Evolutionary conservation across 352 stramenopile genomes (phyloP), one percentile per base, ranked within the genome.

Genomic region (Pythium monospermum): DNA sequence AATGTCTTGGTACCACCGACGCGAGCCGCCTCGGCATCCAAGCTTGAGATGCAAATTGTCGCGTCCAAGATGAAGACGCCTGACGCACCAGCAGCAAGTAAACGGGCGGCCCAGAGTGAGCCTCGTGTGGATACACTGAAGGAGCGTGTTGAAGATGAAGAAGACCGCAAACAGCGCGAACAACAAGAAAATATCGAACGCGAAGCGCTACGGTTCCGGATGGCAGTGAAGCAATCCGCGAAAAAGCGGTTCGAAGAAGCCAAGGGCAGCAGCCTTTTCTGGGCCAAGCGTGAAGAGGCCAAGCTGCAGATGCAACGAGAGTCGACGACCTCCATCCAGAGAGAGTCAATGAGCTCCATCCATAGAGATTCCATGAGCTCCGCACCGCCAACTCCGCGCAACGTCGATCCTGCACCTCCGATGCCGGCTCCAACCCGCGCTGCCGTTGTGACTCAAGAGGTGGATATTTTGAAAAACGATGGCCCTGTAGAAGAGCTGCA

Each of bases 221-320:
- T 84, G 30, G 69, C 76, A 30, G 69, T 76, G 6, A 87, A 83
- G 37, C 54, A 85, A 42, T 89, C 78, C 2, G 83, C 80, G 1
- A 74, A 85, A 38, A 89, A 91, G 49, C 65, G 80, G 2, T 71
- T 91, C 31, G 80, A 91, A 61, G 70, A 87, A 61, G 76, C 80
- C 4, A 88, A 83, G 54, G 69, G 73, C n/a, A 86, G 58, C 22
- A 79, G 69, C 27, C 52, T 67, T 1, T 84, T 85, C 40, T 86
- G 75, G 73, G 61, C 71, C 15, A 83, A 85, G 56, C 58, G 73
- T 16, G 73, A 87, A 23, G 59, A 83, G 19, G 28, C 67, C 13
- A 85, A 81, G 40, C 44, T 53, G 10, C 74, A 73, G 23, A 18
- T 73, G 25, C 59, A 64, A 13, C 30, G 30, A 35, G 30, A 13